Conservation (phyloP, 306 rosid species). For the Ziziphus jujuba region DNA sequence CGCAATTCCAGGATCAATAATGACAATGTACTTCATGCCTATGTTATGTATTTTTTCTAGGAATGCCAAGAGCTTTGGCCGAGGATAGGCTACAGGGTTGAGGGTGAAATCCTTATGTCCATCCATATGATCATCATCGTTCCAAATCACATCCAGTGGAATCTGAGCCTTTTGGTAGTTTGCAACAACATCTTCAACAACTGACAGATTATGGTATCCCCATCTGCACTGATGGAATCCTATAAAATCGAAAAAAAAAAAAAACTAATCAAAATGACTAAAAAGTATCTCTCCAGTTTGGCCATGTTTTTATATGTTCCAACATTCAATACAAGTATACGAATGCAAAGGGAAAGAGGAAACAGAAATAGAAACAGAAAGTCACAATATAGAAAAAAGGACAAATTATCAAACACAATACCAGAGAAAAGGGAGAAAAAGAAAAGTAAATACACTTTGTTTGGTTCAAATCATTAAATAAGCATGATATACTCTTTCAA, state of each 20-base stretch:
- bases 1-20: constrained; percentile 82
- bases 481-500: too few relatives aligned
- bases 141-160: constrained; percentile 97
- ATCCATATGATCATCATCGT: constrained; percentile 96
- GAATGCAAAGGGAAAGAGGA: neutral
- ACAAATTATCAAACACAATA: too few relatives aligned
- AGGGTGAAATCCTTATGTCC: constrained; percentile 85
- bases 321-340: neutral
- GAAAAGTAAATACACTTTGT: too few relatives aligned
- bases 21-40: constrained; percentile 93
- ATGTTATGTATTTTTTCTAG: constrained; percentile 72
- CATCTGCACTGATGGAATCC: constrained; percentile 99
- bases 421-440: too few relatives aligned
- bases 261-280: neutral
- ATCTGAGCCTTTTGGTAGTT: constrained; percentile 81
- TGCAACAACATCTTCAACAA: constrained; percentile 89
- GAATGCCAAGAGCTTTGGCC: constrained; percentile 80
- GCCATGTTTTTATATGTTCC: neutral
- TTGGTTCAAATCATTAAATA: too few relatives aligned
- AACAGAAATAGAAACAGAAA: neutral
- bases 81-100: constrained; percentile 63
- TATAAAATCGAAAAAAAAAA: constrained; percentile 29
- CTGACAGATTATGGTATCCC: constrained; percentile 97
- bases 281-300: neutral
- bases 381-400: neutral